A percentile compares a stretch with the other conserved stretches of the same genome.
Evolutionary conservation across 768 basidiomycete species (phyloP).

Genomic region (Suillus americanus): DNA sequence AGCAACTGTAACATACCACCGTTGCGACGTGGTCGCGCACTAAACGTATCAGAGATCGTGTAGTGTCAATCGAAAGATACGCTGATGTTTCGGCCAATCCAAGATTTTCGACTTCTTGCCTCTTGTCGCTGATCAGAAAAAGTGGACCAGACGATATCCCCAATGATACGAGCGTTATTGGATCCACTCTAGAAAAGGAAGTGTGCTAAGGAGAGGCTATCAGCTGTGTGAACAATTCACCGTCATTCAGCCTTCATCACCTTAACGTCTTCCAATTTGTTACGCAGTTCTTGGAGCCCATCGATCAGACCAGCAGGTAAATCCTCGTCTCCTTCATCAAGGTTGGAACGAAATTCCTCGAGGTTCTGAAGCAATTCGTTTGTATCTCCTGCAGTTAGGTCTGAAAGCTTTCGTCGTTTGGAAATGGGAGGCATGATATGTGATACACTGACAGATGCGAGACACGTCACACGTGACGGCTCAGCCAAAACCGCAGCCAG

Average conservation of each 20-base stretch:
- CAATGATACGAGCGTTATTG: not conserved
- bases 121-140: conserved; percentile 9
- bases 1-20: not conserved
- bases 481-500: no score
- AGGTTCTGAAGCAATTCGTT: conserved; percentile 17
- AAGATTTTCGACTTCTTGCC: not conserved
- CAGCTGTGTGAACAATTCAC: not conserved
- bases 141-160: conserved; percentile 6
- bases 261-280: conserved; percentile 2
- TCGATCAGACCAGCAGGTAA: conserved; percentile 10
- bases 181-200: not conserved
- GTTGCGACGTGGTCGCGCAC: not conserved
- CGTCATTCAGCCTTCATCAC: not conserved
- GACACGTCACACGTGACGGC: no score
- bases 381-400: conserved; percentile 11
- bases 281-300: conserved; percentile 11
- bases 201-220: not conserved
- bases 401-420: not conserved
- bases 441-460: not conserved
- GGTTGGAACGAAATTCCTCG: conserved; percentile 9
- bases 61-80: conserved; percentile 1
- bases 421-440: not conserved
- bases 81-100: conserved; percentile 5
- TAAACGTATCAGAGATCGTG: not conserved
- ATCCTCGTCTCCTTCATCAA: conserved; percentile 22